These are phyloP conservation scores for Citrullus mucosospermus DNA, from an alignment of 306 rosid genomes.

Conservation along the genomic window DNA sequence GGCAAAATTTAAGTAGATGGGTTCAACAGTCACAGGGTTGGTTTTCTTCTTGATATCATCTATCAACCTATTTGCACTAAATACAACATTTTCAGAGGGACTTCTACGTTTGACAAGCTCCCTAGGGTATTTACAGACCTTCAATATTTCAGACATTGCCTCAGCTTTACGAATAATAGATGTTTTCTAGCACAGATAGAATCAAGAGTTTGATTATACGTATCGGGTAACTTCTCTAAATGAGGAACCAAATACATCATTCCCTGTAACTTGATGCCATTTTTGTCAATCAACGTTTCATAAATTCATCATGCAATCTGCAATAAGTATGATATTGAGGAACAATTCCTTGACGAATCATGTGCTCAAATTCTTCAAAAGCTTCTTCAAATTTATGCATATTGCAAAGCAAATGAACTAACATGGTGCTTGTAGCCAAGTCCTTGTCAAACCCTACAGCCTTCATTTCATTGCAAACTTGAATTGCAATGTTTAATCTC, in stretches of 20 bases:
- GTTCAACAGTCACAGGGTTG: neutral
- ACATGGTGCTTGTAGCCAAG: slow-evolving; percentile 69
- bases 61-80: slow-evolving; percentile 32
- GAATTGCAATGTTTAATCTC: slow-evolving; percentile 62
- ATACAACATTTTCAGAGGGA: slow-evolving; percentile 28
- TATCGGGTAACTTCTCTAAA: slow-evolving; percentile 51
- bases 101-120: slow-evolving; percentile 40
- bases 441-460: slow-evolving; percentile 63
- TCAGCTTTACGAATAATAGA: slow-evolving; percentile 56
- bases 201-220: slow-evolving; percentile 36
- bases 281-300: slow-evolving; percentile 46
- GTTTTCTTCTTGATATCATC: slow-evolving; percentile 34
- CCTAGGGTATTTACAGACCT: slow-evolving; percentile 50
- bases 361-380: slow-evolving; percentile 52
- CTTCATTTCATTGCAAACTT: slow-evolving; percentile 77
- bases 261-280: slow-evolving; percentile 43
- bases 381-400: slow-evolving; percentile 66
- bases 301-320: slow-evolving; percentile 42
- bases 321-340: slow-evolving; percentile 82
- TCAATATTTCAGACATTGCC: slow-evolving; percentile 58
- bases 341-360: slow-evolving; percentile 67
- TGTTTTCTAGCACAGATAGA: slow-evolving; percentile 30
- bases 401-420: slow-evolving; percentile 65
- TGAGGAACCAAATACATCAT: slow-evolving; percentile 76
- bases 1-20: neutral